A percentile compares a stretch with the other conserved stretches of the same genome.
Conservation (phyloP, 2,329 filamentous ascomycete species). For the Lasiodiplodia citricola region DNA sequence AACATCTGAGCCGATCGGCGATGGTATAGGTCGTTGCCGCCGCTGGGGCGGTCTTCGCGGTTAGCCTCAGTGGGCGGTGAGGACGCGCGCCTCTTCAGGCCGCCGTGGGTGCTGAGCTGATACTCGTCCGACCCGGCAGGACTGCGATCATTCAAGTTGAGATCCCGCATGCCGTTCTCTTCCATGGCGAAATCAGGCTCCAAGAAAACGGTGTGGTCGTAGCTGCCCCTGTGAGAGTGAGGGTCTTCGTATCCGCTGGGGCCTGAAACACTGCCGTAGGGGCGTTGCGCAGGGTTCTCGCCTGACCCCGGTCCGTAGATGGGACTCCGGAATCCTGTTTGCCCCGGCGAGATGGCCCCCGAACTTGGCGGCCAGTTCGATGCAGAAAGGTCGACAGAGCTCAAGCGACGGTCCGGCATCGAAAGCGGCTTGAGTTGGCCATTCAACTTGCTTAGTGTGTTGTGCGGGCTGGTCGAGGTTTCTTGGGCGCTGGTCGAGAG, state of each 20-base stretch:
- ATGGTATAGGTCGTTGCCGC: slow-evolving; percentile 57
- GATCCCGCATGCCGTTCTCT: slow-evolving; percentile 56
- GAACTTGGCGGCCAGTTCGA: slow-evolving; percentile 50
- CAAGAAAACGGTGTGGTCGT: slow-evolving; percentile 63
- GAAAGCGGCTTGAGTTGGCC: slow-evolving; percentile 52
- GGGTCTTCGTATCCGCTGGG: slow-evolving; percentile 55
- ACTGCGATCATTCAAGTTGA: slow-evolving; percentile 61
- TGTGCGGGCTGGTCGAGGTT: slow-evolving; percentile 41
- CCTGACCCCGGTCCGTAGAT: slow-evolving; percentile 39
- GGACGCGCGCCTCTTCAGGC: slow-evolving; percentile 68
- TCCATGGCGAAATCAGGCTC: slow-evolving; percentile 59
- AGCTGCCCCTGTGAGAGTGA: slow-evolving; percentile 63
- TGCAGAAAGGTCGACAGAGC: slow-evolving; percentile 43
- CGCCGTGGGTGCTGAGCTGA: slow-evolving; percentile 52
- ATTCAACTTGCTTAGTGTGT: slow-evolving; percentile 48
- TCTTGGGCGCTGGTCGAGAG: slow-evolving; percentile 43
- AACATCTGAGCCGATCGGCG: slow-evolving; percentile 62
- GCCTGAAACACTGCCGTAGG: slow-evolving; percentile 56
- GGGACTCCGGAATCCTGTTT: slow-evolving; percentile 50
- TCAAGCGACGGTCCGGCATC: slow-evolving; percentile 48
- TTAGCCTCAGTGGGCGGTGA: slow-evolving; percentile 64
- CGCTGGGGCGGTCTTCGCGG: slow-evolving; percentile 53
- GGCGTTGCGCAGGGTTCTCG: slow-evolving; percentile 39
- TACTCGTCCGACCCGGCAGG: slow-evolving; percentile 52
- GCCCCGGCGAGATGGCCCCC: slow-evolving; percentile 51